Evolutionary conservation across 768 basidiomycete genomes (phyloP), one percentile per base, ranked within the genome.

Genomic region (Dictyophora rubrovolvata): DNA sequence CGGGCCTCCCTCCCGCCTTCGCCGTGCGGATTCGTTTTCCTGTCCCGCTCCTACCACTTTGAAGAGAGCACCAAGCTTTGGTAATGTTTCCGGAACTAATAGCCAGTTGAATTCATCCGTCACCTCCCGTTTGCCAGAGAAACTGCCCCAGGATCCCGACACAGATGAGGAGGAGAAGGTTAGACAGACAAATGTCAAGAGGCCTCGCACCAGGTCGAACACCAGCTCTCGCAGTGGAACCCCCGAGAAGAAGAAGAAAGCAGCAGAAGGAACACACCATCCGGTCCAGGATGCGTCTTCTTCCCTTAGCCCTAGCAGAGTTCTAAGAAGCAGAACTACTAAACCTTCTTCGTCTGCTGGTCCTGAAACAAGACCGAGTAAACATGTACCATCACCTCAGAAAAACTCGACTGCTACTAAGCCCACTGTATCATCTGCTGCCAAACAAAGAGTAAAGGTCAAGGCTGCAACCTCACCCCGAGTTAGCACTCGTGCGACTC

Each of bases 101-200:
- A 61, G 62, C 33, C 65, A 66, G 20, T 65, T 67, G 50, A n/a
- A 34, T 49, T 21, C 55, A 21, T 58, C 55, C 35, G n/a, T 11
- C 18, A 50, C 48, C 47, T 52, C 34, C 58, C 34, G 61, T 56
- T 36, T 61, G 60, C 48, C 64, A 60, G 63, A 58, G 61, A 53
- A 60, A 63, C 35, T 54, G 33, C 34, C 63, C 63, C 60, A 50
- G 57, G 68, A 63, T 49, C 68, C 76, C 66, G 67, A 71, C 65
- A 86, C 87, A 18, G 87, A 89, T 65, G 87, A 89, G 63, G 87
- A 89, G 66, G 86, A 89, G 71, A 84, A 82, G 68, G 65, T 76
- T 21, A 79, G 86, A 37, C 77, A 74, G 46, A 75, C 74, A 62
- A 75, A 74, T 36, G 83, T 76, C 21, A 89, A 89, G 78, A 87